These are phyloP conservation scores for Limnanthes douglasii DNA, from an alignment of 345 rosid species.

Conservation along the genomic window DNA sequence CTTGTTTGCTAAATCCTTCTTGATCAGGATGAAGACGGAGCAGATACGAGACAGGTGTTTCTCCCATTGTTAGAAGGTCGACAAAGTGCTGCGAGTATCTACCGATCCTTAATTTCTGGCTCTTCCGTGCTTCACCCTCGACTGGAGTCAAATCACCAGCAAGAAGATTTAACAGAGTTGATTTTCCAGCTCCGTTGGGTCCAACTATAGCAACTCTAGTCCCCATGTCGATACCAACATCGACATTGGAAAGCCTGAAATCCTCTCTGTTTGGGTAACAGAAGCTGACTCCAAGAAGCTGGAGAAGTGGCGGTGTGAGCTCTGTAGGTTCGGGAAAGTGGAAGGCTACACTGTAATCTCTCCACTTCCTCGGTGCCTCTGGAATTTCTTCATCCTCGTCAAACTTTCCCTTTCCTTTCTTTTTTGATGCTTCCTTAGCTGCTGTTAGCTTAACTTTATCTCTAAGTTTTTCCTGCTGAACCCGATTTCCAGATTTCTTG, in stretches of 20 bases:
- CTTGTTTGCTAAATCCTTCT: constrained; percentile 92
- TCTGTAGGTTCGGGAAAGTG: constrained; percentile 97
- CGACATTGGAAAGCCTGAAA: constrained; percentile 68
- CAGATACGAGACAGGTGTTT: constrained; percentile 89
- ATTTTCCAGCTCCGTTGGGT: constrained; percentile 95
- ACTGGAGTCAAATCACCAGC: constrained; percentile 78
- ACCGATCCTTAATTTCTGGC: constrained; percentile 85
- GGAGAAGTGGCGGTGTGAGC: constrained; percentile 85
- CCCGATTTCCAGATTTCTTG: constrained; percentile 65
- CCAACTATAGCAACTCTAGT: constrained; percentile 92
- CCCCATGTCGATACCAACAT: constrained; percentile 97
- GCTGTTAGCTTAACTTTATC: constrained; percentile 61
- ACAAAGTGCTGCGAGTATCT: constrained; percentile 97
- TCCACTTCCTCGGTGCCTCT: constrained; percentile 91
- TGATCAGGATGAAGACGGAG: constrained; percentile 93
- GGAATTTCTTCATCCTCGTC: constrained; percentile 57
- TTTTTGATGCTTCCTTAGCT: constrained; percentile 72
- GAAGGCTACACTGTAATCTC: constrained; percentile 80
- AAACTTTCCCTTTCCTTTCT: constrained; percentile 49
- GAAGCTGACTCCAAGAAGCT: constrained; percentile 82
- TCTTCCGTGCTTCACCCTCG: constrained; percentile 75
- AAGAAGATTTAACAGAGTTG: constrained; percentile 80
- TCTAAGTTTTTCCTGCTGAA: constrained; percentile 79
- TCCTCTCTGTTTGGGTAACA: constrained; percentile 71
- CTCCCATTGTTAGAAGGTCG: constrained; percentile 79